Base-by-base conservation (phyloP, 257 asterid genomes). In the Eustoma russellianum region DNA sequence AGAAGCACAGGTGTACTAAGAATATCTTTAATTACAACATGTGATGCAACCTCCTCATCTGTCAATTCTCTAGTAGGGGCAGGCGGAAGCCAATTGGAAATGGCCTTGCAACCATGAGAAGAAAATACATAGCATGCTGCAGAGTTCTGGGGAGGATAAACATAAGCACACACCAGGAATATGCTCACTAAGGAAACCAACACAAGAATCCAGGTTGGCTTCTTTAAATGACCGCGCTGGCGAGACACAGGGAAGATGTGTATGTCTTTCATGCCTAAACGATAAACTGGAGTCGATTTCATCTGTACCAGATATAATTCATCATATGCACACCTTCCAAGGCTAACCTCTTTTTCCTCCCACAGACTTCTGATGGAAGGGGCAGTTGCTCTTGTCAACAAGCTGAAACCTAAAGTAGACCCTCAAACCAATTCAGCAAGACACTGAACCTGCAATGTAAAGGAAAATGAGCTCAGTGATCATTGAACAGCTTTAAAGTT, bases 201-300 rank as follows among this genome's bases (percentile, higher is more conserved):
- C 38, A 85, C 69, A 18, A 92, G 79, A 60, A 92, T 85, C 99
- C 99, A 88, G 24, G 86, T 92, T 49, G 95, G 99, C 79, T 88
- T 92, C 79, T 75, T 85, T 59, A 79, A 60, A 52, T 79, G 99
- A 66, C 79, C 60, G 16, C 94, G 95, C 66, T 85, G 94, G 66
- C 97, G 97, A 69, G 88, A 70, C 70, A 58, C 77, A 48, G 82
- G 93, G 79, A 79, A 61, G 66, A 83, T 77, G 76, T 76, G 91
- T 79, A 70, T 74, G 74, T 77, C 91, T 67, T 85, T 92, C 83
- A 76, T 74, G 88, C 97, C 91, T 59, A 79, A 60, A 75, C 91
- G 93, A 91, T 94, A 92, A 48, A 77, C 82, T 79, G 79, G 90
- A 83, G 75, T 56, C 60, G 91, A 73, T 78, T 85, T 92, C 97